A percentile compares a stretch with the other conserved stretches of the same genome.
Conservation (phyloP, 129 eudicot species). For the Centaurea solstitialis region DNA sequence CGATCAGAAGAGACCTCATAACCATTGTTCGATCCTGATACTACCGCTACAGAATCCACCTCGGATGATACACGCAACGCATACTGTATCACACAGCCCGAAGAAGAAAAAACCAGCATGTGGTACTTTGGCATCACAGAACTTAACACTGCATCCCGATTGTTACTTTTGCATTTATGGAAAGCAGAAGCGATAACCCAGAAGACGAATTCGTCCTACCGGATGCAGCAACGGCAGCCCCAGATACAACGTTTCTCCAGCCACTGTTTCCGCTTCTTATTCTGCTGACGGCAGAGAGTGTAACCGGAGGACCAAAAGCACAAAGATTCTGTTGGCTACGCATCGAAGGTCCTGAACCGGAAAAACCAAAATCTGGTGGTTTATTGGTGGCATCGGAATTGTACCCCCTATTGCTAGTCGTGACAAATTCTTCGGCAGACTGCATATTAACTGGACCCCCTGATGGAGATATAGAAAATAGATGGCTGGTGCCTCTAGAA, state of each 20-base stretch:
- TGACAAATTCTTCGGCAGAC: slow-evolving; percentile 37
- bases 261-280: slow-evolving; percentile 71
- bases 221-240: slow-evolving; percentile 77
- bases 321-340: slow-evolving; percentile 35
- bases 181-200: slow-evolving; percentile 77
- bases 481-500: slow-evolving; percentile 90
- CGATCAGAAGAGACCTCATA: slow-evolving; percentile 42
- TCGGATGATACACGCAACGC: slow-evolving; percentile 54
- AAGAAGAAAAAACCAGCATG: slow-evolving; percentile 69
- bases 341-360: slow-evolving; percentile 36
- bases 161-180: slow-evolving; percentile 50
- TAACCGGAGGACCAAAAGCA: slow-evolving; percentile 53
- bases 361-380: slow-evolving; percentile 20
- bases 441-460: slow-evolving; percentile 52
- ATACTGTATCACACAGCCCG: slow-evolving; percentile 78
- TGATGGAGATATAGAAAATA: slow-evolving; percentile 80
- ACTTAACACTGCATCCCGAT: slow-evolving; percentile 6
- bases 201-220: slow-evolving; percentile 51
- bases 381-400: slow-evolving; percentile 27
- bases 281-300: slow-evolving; percentile 74
- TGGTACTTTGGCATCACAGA: slow-evolving; percentile 40
- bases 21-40: slow-evolving; percentile 25
- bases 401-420: slow-evolving; percentile 30
- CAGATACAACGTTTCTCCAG: slow-evolving; percentile 68
- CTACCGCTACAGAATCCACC: slow-evolving; percentile 26